Conservation (phyloP, 1,139 yeast genomes). For the Candida pseudoviswanathii region DNA sequence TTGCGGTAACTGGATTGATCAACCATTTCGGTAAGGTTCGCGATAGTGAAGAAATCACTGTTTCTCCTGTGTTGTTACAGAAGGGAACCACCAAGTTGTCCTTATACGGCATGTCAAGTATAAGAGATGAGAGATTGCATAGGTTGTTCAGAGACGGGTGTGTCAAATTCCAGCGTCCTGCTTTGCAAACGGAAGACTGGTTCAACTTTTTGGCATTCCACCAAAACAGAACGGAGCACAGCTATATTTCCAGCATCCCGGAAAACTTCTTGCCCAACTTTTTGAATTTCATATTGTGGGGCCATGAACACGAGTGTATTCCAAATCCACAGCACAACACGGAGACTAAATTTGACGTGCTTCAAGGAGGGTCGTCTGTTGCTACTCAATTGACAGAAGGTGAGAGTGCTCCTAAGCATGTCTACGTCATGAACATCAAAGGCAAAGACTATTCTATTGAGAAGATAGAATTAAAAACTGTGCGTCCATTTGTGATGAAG, state of each 20-base stretch:
- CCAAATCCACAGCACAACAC: constrained; percentile 71
- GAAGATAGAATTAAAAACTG: constrained; percentile 67
- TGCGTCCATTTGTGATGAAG: constrained; percentile 80
- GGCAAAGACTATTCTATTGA: constrained; percentile 63
- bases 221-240: constrained; percentile 83
- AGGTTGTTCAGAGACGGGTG: constrained; percentile 80
- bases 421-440: constrained; percentile 66
- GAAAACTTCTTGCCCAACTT: constrained; percentile 82
- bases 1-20: constrained; percentile 78
- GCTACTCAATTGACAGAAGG: constrained; percentile 91
- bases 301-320: constrained; percentile 95
- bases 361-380: constrained; percentile 94
- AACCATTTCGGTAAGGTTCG: constrained; percentile 88
- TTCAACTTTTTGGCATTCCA: constrained; percentile 89
- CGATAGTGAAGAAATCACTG: constrained; percentile 71
- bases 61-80: constrained; percentile 78
- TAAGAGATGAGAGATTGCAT: constrained; percentile 85
- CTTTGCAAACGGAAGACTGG: constrained; percentile 63
- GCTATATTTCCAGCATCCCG: constrained; percentile 81
- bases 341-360: constrained; percentile 69
- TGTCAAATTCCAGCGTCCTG: constrained; percentile 78
- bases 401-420: constrained; percentile 75
- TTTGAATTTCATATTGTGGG: constrained; percentile 87
- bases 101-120: constrained; percentile 84
- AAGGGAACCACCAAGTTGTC: constrained; percentile 85